Evolutionary conservation across 768 basidiomycete species (phyloP).

Genomic region (Auriscalpium vulgare): DNA sequence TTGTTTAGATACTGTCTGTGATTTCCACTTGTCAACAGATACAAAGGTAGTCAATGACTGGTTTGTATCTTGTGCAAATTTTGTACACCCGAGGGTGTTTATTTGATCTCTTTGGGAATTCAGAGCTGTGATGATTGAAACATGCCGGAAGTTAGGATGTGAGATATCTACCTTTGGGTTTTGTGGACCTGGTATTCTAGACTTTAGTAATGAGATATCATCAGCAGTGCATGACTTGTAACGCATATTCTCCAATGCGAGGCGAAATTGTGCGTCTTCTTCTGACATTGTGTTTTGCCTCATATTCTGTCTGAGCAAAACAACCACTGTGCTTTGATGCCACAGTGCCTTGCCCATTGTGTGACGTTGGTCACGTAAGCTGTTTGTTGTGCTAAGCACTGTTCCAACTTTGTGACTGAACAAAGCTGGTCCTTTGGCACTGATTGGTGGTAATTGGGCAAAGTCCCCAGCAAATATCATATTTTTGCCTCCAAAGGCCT

Average conservation of each 20-base stretch:
- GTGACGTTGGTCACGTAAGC: conserved; percentile 1
- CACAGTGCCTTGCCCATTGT: conserved; percentile 14
- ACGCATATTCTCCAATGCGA: conserved; percentile 29
- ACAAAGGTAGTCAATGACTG: conserved; percentile 23
- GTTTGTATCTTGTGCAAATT: conserved; percentile 26
- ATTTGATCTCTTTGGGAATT: conserved; percentile 31
- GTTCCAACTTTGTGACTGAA: conserved; percentile 11
- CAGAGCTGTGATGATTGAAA: conserved; percentile 31
- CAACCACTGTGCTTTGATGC: conserved; percentile 14
- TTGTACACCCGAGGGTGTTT: conserved; percentile 22
- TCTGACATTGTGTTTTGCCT: conserved; percentile 7
- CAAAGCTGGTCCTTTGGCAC: conserved; percentile 11
- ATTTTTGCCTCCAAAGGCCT: conserved; percentile 31
- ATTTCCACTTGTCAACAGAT: conserved; percentile 10
- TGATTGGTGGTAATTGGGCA: conserved; percentile 32
- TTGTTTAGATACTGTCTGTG: background rate
- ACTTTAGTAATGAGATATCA: conserved; percentile 29
- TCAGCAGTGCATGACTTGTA: conserved; percentile 31
- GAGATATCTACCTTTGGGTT: conserved; percentile 6
- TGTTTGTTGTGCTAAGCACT: background rate
- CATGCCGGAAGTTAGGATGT: conserved; percentile 21
- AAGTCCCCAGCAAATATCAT: conserved; percentile 42
- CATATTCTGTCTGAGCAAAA: conserved; percentile 16
- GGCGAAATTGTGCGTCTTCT: conserved; percentile 22
- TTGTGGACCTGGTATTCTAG: conserved; percentile 15